These are phyloP conservation scores for Madurella mycetomatis DNA, from an alignment of 2,329 filamentous ascomycete species.

Conservation along the genomic window DNA sequence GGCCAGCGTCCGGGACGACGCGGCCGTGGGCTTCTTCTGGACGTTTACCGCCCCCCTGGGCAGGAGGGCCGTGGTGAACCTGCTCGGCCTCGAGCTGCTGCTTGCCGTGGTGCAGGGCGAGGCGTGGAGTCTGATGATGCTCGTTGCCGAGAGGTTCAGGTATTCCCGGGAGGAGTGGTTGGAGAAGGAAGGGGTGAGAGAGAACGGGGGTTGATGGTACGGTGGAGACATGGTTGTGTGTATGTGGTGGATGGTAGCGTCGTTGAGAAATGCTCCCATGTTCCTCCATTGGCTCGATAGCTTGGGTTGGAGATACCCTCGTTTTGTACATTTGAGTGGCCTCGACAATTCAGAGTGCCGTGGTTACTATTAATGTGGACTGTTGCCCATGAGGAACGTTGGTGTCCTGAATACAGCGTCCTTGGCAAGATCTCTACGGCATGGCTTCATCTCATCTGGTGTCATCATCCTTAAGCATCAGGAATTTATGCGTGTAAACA, in stretches of 20 bases:
- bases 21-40: too few relatives aligned
- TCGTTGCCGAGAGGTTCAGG: slow-evolving; percentile 23
- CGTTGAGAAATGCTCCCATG: too few relatives aligned
- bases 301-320: too few relatives aligned
- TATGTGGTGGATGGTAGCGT: too few relatives aligned
- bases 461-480: background rate
- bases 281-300: too few relatives aligned
- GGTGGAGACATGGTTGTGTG: background rate
- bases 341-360: too few relatives aligned
- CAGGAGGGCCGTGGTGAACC: slow-evolving; percentile 40
- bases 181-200: slow-evolving; percentile 12
- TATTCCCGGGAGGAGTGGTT: slow-evolving; percentile 26
- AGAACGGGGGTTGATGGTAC: background rate
- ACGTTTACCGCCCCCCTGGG: too few relatives aligned
- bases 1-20: slow-evolving; percentile 33
- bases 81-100: slow-evolving; percentile 43
- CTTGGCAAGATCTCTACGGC: background rate
- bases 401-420: too few relatives aligned
- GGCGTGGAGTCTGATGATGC: slow-evolving; percentile 41
- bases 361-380: too few relatives aligned
- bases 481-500: background rate
- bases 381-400: too few relatives aligned
- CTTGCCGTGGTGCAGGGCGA: slow-evolving; percentile 42
- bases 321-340: too few relatives aligned
- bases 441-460: background rate